Conservation (phyloP, 352 stramenopile genomes). For the Pythium scleroteichum region DNA sequence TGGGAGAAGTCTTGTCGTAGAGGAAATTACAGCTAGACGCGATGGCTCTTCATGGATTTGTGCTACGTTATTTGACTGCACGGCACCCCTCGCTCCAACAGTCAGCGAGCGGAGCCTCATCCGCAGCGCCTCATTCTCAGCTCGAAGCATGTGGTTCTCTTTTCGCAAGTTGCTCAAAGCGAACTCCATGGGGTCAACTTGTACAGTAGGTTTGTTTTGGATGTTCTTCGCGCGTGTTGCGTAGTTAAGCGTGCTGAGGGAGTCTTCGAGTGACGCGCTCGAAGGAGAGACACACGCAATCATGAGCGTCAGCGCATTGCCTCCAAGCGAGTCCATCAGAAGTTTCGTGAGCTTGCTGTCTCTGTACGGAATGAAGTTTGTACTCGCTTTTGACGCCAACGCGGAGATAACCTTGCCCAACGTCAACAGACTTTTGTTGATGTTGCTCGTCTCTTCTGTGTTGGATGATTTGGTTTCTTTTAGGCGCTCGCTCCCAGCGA, state of each 20-base stretch:
- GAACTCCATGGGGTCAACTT: slow-evolving; percentile 66
- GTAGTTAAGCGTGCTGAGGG: slow-evolving; percentile 85
- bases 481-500: slow-evolving; percentile 72
- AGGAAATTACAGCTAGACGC: slow-evolving; percentile 19
- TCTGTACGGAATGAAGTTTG: slow-evolving; percentile 73
- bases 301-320: slow-evolving; percentile 84
- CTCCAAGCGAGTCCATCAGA: slow-evolving; percentile 82
- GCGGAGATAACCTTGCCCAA: slow-evolving; percentile 86
- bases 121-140: slow-evolving; percentile 62
- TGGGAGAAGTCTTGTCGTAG: slow-evolving; percentile 36
- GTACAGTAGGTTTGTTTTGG: slow-evolving; percentile 72
- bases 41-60: slow-evolving; percentile 19
- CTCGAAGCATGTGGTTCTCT: slow-evolving; percentile 58
- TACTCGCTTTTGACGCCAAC: slow-evolving; percentile 46
- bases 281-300: slow-evolving; percentile 81
- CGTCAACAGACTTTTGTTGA: slow-evolving; percentile 84
- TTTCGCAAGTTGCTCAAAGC: slow-evolving; percentile 60
- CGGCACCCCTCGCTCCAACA: slow-evolving; percentile 13
- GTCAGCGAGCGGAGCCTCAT: slow-evolving; percentile 40
- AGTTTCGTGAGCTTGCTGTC: slow-evolving; percentile 88
- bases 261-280: slow-evolving; percentile 58
- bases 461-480: slow-evolving; percentile 76
- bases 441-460: slow-evolving; percentile 76
- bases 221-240: slow-evolving; percentile 86
- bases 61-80: slow-evolving; percentile 8